Percentiles rank a stretch among this genome's conserved stretches.
These are phyloP conservation scores for Ascochyta lentis DNA, from an alignment of 2,329 filamentous ascomycete species.

Conservation along the genomic window DNA sequence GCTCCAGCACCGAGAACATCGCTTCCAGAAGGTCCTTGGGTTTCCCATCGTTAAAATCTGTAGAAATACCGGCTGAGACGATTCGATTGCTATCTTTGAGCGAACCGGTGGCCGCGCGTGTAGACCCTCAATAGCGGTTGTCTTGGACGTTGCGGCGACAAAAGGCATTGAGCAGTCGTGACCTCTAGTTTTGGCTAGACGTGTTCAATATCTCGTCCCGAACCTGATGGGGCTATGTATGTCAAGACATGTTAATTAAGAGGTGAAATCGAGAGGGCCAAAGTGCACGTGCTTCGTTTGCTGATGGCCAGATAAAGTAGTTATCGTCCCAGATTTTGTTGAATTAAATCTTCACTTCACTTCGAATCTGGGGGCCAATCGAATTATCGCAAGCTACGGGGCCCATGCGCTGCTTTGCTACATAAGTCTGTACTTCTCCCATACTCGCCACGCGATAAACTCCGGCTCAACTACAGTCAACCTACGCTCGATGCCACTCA, in stretches of 20 bases:
- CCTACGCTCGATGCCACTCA: neutral
- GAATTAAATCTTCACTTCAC: slow-evolving; percentile 2
- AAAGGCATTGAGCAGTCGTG: neutral
- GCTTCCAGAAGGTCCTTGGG: too few species aligned
- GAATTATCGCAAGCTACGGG: neutral
- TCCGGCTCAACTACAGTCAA: neutral
- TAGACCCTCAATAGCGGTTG: too few species aligned
- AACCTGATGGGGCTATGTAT: too few species aligned
- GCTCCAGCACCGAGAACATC: neutral
- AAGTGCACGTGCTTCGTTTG: neutral
- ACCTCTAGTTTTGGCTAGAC: too few species aligned
- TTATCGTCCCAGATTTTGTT: neutral
- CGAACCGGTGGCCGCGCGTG: too few species aligned
- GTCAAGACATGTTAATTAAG: too few species aligned
- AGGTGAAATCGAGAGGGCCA: too few species aligned
- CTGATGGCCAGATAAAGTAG: neutral
- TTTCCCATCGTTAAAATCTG: too few species aligned
- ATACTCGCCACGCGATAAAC: neutral
- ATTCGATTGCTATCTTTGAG: too few species aligned
- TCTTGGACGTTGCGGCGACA: too few species aligned
- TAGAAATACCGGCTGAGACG: too few species aligned
- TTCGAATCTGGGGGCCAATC: neutral
- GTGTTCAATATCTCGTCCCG: too few species aligned
- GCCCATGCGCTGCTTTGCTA: neutral
- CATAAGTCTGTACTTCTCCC: neutral